These are phyloP conservation scores for Aspergillus amoenus DNA, from an alignment of 2,329 filamentous ascomycete genomes.

Conservation along the genomic window DNA sequence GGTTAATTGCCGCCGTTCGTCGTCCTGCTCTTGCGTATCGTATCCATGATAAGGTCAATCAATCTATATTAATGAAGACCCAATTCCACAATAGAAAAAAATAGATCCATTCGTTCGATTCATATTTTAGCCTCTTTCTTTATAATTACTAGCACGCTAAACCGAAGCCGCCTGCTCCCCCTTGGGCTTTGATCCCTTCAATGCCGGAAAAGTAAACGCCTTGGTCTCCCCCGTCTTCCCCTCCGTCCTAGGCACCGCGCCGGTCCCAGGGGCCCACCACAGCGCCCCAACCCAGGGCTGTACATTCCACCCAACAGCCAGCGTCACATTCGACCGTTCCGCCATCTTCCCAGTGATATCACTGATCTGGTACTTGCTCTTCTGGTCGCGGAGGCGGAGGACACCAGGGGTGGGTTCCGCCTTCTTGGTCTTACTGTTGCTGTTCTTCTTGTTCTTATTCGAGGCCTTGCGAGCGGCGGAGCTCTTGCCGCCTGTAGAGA, in stretches of 20 bases:
- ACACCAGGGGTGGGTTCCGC: constrained; percentile 53
- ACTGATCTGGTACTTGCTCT: constrained; percentile 95
- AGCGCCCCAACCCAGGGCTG: constrained; percentile 93
- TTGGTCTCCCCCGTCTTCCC: constrained; percentile 52
- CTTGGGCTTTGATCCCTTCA: constrained; percentile 57
- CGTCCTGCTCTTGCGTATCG: neutral
- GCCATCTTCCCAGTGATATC: constrained; percentile 80
- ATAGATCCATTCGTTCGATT: neutral
- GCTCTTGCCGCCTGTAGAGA: constrained; percentile 22
- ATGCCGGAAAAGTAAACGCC: constrained; percentile 55
- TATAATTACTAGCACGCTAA: neutral
- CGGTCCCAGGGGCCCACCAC: constrained; percentile 68
- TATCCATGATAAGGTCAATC: neutral
- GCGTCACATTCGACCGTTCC: constrained; percentile 68
- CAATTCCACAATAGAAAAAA: neutral
- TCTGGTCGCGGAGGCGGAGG: constrained; percentile 76
- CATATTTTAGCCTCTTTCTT: neutral
- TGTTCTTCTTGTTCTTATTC: constrained; percentile 14
- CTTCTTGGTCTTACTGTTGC: neutral
- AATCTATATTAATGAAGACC: neutral
- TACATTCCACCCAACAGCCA: constrained; percentile 91
- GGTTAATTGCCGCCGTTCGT: neutral
- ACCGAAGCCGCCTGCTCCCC: constrained; percentile 12
- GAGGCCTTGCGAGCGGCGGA: constrained; percentile 17
- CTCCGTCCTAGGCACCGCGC: constrained; percentile 52